These are phyloP conservation scores for Suillus fuscotomentosus DNA, from an alignment of 768 basidiomycete species.

Conservation along the genomic window DNA sequence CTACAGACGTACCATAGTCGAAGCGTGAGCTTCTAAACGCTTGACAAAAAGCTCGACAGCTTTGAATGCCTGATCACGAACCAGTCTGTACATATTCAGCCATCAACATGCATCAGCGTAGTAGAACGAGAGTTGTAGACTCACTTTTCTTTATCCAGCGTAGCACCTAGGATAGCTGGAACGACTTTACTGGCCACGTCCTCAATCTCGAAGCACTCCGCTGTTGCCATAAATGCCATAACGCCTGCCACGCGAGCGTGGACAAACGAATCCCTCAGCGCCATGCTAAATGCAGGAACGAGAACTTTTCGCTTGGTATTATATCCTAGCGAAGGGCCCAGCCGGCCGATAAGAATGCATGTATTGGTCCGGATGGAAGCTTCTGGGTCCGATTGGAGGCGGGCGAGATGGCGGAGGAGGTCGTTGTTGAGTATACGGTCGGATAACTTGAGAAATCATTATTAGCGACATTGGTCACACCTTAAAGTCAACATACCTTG, in stretches of 20 bases:
- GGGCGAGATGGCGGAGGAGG: conserved; percentile 86
- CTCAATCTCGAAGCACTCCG: conserved; percentile 84
- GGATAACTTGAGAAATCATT: conserved; percentile 53
- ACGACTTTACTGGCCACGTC: conserved; percentile 90
- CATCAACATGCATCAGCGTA: background rate
- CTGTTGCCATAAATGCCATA: conserved; percentile 94
- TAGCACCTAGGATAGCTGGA: conserved; percentile 73
- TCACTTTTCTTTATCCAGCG: conserved; percentile 94
- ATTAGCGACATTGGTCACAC: background rate
- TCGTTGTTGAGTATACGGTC: conserved; percentile 97
- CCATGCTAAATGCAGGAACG: conserved; percentile 89
- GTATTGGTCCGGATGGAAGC: conserved; percentile 97
- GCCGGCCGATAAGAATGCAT: conserved; percentile 89
- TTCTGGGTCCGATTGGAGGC: conserved; percentile 90
- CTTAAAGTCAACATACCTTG: conserved; percentile 51
- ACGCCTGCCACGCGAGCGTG: conserved; percentile 92
- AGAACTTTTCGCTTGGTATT: conserved; percentile 96
- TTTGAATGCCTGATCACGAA: conserved; percentile 96
- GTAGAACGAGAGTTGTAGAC: conserved; percentile 13
- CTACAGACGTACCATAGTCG: conserved; percentile 65
- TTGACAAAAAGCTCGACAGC: conserved; percentile 87
- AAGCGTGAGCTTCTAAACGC: conserved; percentile 75
- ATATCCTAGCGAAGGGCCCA: conserved; percentile 81
- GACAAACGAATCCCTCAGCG: conserved; percentile 87
- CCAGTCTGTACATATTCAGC: conserved; percentile 51